phyloP scores from a whole-genome alignment of 345 rosid species.

The Raphanus sativus region DNA sequence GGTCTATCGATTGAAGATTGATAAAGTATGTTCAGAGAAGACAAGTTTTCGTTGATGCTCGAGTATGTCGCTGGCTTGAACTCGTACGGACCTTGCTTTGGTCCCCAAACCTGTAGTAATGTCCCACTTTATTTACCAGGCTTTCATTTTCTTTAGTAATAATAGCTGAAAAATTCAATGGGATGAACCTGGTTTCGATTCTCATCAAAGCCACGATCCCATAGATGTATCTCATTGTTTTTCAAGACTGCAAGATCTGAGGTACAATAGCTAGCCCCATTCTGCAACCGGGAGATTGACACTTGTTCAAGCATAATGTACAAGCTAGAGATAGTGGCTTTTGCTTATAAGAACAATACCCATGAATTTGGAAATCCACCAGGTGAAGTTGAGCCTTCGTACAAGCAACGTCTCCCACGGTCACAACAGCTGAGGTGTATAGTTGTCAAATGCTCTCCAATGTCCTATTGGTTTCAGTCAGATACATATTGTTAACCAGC shows the following conservation, averaged over 20 bases:
- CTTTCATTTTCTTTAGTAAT: background rate
- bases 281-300: too few relatives aligned
- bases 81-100: conserved; percentile 69
- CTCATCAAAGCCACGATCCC: conserved; percentile 86
- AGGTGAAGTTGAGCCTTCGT: conserved; percentile 79
- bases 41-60: conserved; percentile 46
- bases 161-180: background rate
- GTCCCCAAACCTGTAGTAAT: conserved; percentile 72
- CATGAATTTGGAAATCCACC: conserved; percentile 83
- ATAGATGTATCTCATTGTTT: conserved; percentile 78
- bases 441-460: conserved; percentile 78
- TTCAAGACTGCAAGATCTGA: conserved; percentile 75
- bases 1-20: conserved; percentile 56
- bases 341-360: too few relatives aligned
- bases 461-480: conserved; percentile 41
- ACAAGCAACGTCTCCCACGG: conserved; percentile 74
- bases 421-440: conserved; percentile 68
- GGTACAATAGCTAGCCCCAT: conserved; percentile 71
- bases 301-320: too few relatives aligned
- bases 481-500: background rate
- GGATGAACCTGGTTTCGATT: conserved; percentile 61
- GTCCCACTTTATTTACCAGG: background rate
- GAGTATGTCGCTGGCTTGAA: conserved; percentile 70
- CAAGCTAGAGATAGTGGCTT: too few relatives aligned
- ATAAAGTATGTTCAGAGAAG: conserved; percentile 55